Conservation (phyloP, 2,329 filamentous ascomycete species). For the Penicillium sp. region DNA sequence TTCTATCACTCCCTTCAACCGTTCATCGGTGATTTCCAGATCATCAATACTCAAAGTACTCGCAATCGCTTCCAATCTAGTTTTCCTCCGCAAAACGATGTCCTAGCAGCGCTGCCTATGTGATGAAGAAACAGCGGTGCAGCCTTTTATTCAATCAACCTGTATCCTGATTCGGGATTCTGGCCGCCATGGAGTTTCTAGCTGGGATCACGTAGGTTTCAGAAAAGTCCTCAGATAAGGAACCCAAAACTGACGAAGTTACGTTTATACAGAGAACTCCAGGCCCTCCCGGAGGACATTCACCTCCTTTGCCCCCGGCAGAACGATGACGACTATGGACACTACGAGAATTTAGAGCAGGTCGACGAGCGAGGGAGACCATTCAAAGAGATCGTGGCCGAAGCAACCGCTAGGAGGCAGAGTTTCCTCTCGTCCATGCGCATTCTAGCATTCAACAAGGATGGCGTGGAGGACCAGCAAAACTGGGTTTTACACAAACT, state of each 20-base stretch:
- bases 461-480: constrained; percentile 58
- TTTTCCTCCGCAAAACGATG: background rate
- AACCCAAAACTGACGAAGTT: constrained; percentile 11
- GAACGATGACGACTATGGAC: constrained; percentile 58
- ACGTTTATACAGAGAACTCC: constrained; percentile 38
- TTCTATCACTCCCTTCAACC: background rate
- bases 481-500: constrained; percentile 57
- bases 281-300: constrained; percentile 44
- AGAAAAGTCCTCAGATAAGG: background rate
- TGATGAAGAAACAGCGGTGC: constrained; percentile 20
- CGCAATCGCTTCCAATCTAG: background rate
- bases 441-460: constrained; percentile 63
- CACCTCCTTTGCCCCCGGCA: constrained; percentile 68
- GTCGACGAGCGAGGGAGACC: constrained; percentile 45
- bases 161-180: constrained; percentile 10
- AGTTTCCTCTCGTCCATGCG: constrained; percentile 65
- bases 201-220: constrained; percentile 40
- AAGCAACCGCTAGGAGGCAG: constrained; percentile 56
- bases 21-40: background rate
- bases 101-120: background rate
- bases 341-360: constrained; percentile 58
- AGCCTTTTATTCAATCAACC: constrained; percentile 8
- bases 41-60: background rate
- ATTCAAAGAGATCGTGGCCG: constrained; percentile 48
- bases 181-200: constrained; percentile 40